Evolutionary conservation across 306 rosid species (phyloP), one percentile per base, ranked within the genome.

Genomic region (Ceratonia siliqua): DNA sequence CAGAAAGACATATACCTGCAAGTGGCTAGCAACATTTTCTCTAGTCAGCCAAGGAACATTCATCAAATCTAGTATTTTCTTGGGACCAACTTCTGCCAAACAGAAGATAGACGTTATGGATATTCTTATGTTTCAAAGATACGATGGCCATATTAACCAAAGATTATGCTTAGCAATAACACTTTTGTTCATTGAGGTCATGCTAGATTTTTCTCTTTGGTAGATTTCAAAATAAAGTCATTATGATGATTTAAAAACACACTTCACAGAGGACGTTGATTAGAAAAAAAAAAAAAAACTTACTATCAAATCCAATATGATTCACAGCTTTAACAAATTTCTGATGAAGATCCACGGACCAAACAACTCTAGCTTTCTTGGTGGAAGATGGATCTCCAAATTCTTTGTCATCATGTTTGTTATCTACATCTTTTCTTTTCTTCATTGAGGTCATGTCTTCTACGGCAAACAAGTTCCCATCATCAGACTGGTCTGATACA

Each of bases 301-400:
- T 87, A 95, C 99, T 95, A 83, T 92, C 96, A 72, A 95, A 89
- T 27, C 98, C 99, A 69, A 95, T 95, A 61, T 87, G 98, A 73
- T 95, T 86, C 70, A 95, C 99, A 3, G 99, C 99, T 78, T 89
- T 92, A 18, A 95, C 99, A 72, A 95, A 95, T 85, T 95, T 89
- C 84, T 95, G 99, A 81, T 95, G 99, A 75, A 95, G 98, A 79
- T 95, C 99, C 1, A 95, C 89, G 20, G 98, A 92, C 99, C 99
- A 95, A 69, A 95, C 97, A 17, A 95, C 98, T 82, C 99, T 86
- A 59, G 97, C 92, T 82, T 89, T 95, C 86, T 92, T 95, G 0
- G 89, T 27, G 14, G 98, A 90, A 55, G 96, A 88, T 41, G 85
- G 52, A 70, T 95, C 99, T 58, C 75, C 35, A 18, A 77, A 84